Base-by-base conservation (phyloP, 768 basidiomycete genomes). In the Xanthoconium purpureum region DNA sequence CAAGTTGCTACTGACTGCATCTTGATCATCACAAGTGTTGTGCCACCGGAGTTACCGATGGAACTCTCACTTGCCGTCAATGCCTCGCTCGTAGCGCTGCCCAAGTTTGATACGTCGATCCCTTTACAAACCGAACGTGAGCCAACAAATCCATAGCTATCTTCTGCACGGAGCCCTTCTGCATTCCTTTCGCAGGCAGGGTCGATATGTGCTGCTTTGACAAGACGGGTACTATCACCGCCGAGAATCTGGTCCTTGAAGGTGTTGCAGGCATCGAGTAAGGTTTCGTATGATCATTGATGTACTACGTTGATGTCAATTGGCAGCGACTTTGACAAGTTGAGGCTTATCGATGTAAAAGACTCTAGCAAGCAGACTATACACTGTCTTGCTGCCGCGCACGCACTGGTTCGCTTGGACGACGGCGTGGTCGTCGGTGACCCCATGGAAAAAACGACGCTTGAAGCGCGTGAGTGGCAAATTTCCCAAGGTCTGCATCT, bases 121-220 rank as follows among this genome's bases (percentile, higher is more conserved):
- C 15, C 15, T 38, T 46, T 42, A 3, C 15, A 39, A 24, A 40
- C 0, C 3, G 36, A 47, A 20, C 37, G 1, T 1, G 14, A 14
- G 53, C 63, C 38, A 61, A 50, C 30, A 24, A 10, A 24, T 51
- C 56, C 15, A 59, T 12, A 97, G 96, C 96, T 8, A 99, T 98
- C 56, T 99, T 95, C 76, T 98, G 97, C 70, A 99, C 97, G 17
- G 97, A 99, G 66, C 97, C 97, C 1, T 98, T 99, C 84, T 85
- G 97, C 20, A 99, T 98, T 58, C 95, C 97, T 0, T 91, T 78
- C 58, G 97, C 97, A 6, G 97, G 97, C 6, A 84, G 94, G 20
- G 94, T 98, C 3, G 97, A 99, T 63, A 89, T 98, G 15, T 99
- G 97, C 73, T 98, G 97, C 73, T 98, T 99, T 64, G 97, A 99